These are phyloP conservation scores for Gastrolobium bilobum DNA, from an alignment of 306 rosid genomes.

Conservation along the genomic window DNA sequence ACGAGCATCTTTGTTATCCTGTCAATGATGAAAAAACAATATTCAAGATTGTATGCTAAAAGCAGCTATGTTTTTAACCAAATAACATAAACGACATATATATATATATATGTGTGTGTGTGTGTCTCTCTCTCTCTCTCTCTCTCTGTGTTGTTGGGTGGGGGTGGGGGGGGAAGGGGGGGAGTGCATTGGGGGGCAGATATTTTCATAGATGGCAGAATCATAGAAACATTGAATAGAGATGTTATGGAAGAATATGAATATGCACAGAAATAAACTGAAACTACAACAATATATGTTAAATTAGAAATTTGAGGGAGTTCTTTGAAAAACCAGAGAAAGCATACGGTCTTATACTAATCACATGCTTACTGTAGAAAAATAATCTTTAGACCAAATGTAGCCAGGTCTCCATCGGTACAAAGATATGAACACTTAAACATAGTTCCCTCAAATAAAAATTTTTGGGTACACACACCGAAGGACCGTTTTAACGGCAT, in stretches of 20 bases:
- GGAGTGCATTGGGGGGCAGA: too few species aligned
- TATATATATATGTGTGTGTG: not conserved
- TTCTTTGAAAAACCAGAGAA: not conserved
- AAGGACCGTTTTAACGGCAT: not conserved
- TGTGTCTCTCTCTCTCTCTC: too few species aligned
- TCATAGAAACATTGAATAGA: not conserved
- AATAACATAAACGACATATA: slow-evolving; percentile 12
- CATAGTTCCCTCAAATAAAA: not conserved
- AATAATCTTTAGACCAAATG: not conserved
- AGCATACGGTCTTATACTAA: not conserved
- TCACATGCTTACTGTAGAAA: not conserved
- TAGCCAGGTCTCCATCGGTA: not conserved
- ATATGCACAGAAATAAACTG: slow-evolving; percentile 20
- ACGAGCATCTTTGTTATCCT: slow-evolving; percentile 98
- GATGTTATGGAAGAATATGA: not conserved
- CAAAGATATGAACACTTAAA: not conserved
- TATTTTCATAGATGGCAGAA: slow-evolving; percentile 4
- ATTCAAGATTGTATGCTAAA: slow-evolving; percentile 31
- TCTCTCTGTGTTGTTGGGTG: too few species aligned
- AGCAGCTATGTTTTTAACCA: not conserved
- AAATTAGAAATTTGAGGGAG: not conserved
- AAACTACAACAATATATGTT: slow-evolving; percentile 21
- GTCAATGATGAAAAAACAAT: slow-evolving; percentile 51
- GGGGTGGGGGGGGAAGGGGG: too few species aligned
- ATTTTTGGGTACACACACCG: not conserved